Base-by-base conservation (phyloP, 2,329 filamentous ascomycete genomes). In the Blumeriella jaapii region DNA sequence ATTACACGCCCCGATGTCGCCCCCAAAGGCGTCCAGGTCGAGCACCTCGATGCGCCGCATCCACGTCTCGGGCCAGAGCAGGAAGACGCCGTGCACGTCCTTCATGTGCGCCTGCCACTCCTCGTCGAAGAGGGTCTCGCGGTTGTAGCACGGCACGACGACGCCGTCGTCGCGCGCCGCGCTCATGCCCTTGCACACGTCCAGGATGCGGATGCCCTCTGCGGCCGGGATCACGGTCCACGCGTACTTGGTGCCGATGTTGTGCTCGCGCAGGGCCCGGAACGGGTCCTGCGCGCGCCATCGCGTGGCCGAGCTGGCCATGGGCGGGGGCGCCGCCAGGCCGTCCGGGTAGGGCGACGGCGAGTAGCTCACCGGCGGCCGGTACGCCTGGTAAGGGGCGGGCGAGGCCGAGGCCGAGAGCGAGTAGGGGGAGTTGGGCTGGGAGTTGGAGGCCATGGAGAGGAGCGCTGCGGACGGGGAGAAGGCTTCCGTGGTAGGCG, bases 41-140 rank as follows among this genome's bases (percentile, higher is more conserved):
- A 54, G 28, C 4, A 54, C 51, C 34, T 54, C 51, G 25, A 54
- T 47, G 31, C 50, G 36, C 12, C 44, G 31, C 50, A 54, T 53
- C 51, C 51, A 54, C 18, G 51, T 54, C 23, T 54, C 47, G 2
- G 51, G 51, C 51, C 51, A 54, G 1, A 54, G 25, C 15, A 52
- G 28, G 22, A 48, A 52, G 1, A 54, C 46, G 1, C 51, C 51
- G 41, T 54, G 50, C 11, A 54, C 44, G 41, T 54, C 51, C 13
- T 49, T 48, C 48, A 54, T 54, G 34, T 54, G 51, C 22, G 41
- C 40, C 36, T 53, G 49, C 50, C 51, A 53, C 36, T 53, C 50
- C 36, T 53, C 51, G 22, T 54, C 51, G 18, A 50, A 54, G 1
- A 54, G 37, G 7, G 47, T 54, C 24, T 53, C 48, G 11, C 51